These are phyloP conservation scores for Coemansia guatemalensis DNA, from an alignment of 192 early-diverging fungal genomes.

Conservation along the genomic window DNA sequence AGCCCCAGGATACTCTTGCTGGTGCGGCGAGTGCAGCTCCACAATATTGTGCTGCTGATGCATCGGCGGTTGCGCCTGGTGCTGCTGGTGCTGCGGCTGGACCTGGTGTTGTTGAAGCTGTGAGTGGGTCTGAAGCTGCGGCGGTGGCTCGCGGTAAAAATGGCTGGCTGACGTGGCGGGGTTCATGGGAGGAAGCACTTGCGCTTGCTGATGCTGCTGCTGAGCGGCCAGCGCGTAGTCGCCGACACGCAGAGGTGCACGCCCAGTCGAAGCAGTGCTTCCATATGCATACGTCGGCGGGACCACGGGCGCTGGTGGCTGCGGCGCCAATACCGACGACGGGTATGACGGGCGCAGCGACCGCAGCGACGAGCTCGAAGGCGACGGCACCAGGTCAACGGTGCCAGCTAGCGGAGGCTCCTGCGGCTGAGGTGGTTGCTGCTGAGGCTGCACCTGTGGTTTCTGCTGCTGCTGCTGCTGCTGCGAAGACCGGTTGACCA, in stretches of 20 bases:
- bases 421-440: background rate
- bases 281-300: conserved; percentile 17
- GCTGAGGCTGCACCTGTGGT: conserved; percentile 7
- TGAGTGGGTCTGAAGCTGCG: conserved; percentile 12
- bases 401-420: too few species aligned
- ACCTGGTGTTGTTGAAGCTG: too few species aligned
- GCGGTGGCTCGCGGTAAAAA: conserved; percentile 31
- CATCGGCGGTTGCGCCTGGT: background rate
- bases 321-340: conserved; percentile 10
- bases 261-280: background rate
- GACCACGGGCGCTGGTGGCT: conserved; percentile 11
- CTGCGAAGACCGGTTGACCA: conserved; percentile 16
- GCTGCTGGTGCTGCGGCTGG: conserved; percentile 4
- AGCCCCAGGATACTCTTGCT: conserved; percentile 9
- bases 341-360: conserved; percentile 31
- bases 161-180: conserved; percentile 7
- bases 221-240: conserved; percentile 36
- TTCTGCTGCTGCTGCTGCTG: conserved; percentile 10
- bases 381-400: conserved; percentile 14
- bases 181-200: conserved; percentile 7
- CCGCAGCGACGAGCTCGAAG: conserved; percentile 15
- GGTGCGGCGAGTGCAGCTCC: conserved; percentile 9
- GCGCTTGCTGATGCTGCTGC: conserved; percentile 14
- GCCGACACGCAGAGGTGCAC: conserved; percentile 32
- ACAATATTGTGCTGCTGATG: conserved; percentile 7